Conservation (phyloP, 2,329 filamentous ascomycete species). For the Akanthomyces lecanii region DNA sequence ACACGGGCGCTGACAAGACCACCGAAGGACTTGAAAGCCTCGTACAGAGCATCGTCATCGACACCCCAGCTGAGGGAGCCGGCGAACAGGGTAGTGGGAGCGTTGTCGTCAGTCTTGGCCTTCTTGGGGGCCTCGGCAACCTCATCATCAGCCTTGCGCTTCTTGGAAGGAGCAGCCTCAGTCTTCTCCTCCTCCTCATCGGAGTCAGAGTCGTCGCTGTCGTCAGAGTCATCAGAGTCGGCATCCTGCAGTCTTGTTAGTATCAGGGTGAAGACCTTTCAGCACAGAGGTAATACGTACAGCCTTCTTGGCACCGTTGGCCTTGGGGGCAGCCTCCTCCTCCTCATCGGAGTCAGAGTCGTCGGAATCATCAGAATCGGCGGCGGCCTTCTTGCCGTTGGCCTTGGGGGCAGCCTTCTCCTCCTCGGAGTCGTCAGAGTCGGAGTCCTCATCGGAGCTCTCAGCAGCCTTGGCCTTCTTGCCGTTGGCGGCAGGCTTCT, state of each 20-base stretch:
- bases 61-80: slow-evolving; percentile 90
- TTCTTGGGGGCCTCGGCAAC: slow-evolving; percentile 59
- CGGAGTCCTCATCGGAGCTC: slow-evolving; percentile 23
- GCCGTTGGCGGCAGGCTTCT: slow-evolving; percentile 32
- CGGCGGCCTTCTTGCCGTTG: slow-evolving; percentile 25
- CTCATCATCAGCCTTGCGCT: slow-evolving; percentile 47
- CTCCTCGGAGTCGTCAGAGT: slow-evolving; percentile 35
- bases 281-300: background rate
- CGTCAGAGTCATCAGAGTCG: slow-evolving; percentile 34
- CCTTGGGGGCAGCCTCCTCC: slow-evolving; percentile 31
- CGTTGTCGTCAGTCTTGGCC: slow-evolving; percentile 54
- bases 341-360: slow-evolving; percentile 33
- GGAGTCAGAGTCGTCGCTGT: slow-evolving; percentile 29
- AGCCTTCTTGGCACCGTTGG: slow-evolving; percentile 27
- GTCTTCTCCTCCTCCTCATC: slow-evolving; percentile 33
- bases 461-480: slow-evolving; percentile 29
- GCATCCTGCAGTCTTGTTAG: slow-evolving; percentile 26
- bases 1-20: slow-evolving; percentile 70
- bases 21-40: slow-evolving; percentile 77
- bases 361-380: slow-evolving; percentile 29
- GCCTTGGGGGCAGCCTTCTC: slow-evolving; percentile 34
- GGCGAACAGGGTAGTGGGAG: slow-evolving; percentile 68
- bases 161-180: slow-evolving; percentile 40
- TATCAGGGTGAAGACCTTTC: background rate
- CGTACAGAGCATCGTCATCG: slow-evolving; percentile 74